phyloP scores from a whole-genome alignment of 495 filamentous ascomycete species.

The Penicillium bovifimosum region DNA sequence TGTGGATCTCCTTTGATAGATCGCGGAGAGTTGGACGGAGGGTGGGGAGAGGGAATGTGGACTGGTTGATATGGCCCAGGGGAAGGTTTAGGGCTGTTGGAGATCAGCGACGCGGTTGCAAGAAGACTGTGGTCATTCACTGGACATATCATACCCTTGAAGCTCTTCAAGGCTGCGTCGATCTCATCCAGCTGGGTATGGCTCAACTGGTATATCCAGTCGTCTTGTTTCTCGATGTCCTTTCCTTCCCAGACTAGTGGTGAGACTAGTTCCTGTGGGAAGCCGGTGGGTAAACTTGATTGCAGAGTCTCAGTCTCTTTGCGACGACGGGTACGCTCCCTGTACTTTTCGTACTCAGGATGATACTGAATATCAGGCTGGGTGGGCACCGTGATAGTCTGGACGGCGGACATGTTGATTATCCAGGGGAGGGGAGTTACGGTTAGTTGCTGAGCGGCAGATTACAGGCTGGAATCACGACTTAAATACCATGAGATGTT shows the following conservation, averaged over 20 bases:
- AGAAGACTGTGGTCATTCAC: neutral
- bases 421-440: neutral
- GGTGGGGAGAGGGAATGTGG: constrained; percentile 54
- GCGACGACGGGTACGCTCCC: constrained; percentile 43
- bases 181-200: constrained; percentile 49
- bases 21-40: constrained; percentile 42
- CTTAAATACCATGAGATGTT: neutral
- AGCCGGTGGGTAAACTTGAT: constrained; percentile 44
- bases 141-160: constrained; percentile 39
- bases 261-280: constrained; percentile 43
- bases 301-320: constrained; percentile 37
- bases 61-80: constrained; percentile 43
- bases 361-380: constrained; percentile 53
- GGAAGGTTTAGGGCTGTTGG: constrained; percentile 37
- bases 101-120: neutral
- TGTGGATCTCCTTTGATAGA: constrained; percentile 50
- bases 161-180: constrained; percentile 48
- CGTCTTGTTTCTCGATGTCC: constrained; percentile 40
- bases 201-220: constrained; percentile 49
- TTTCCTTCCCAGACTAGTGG: constrained; percentile 56
- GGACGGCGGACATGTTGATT: constrained; percentile 24
- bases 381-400: constrained; percentile 23
- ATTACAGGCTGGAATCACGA: neutral
- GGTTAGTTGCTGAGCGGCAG: neutral
- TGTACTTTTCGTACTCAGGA: constrained; percentile 52